A percentile compares a stretch with the other conserved stretches of the same genome.
phyloP scores from a whole-genome alignment of 306 rosid species.

The Malus sieversii region DNA sequence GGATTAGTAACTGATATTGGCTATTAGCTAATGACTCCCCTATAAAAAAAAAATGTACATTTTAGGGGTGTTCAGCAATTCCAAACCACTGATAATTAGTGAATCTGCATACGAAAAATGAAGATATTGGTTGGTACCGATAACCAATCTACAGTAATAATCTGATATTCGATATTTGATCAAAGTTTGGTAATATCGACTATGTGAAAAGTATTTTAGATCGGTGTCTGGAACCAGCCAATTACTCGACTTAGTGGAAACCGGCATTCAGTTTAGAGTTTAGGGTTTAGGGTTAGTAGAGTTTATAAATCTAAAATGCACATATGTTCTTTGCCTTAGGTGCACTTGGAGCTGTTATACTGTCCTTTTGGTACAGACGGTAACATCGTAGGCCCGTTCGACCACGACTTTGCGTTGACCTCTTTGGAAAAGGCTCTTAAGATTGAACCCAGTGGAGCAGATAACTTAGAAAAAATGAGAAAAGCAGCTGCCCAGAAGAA shows the following conservation, averaged over 20 bases:
- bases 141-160: not conserved
- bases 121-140: not conserved
- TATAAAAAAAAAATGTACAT: not conserved
- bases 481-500: conserved; percentile 35
- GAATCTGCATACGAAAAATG: too few relatives aligned
- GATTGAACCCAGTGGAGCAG: conserved; percentile 26
- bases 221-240: not conserved
- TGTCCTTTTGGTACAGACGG: conserved; percentile 56
- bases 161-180: not conserved
- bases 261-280: too few relatives aligned
- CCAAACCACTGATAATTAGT: too few relatives aligned
- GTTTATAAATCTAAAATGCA: not conserved
- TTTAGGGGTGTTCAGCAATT: too few relatives aligned
- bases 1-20: not conserved
- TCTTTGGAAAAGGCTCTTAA: conserved; percentile 64
- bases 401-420: conserved; percentile 56
- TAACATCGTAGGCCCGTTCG: conserved; percentile 42
- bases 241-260: not conserved
- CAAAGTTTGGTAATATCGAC: not conserved
- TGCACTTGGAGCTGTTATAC: conserved; percentile 90
- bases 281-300: too few relatives aligned
- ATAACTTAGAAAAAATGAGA: conserved; percentile 18
- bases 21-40: not conserved
- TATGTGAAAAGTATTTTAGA: not conserved
- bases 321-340: conserved; percentile 31